Evolutionary conservation across 2,329 filamentous ascomycete genomes (phyloP), one percentile per base, ranked within the genome.

Genomic region (Lojkania enalia): DNA sequence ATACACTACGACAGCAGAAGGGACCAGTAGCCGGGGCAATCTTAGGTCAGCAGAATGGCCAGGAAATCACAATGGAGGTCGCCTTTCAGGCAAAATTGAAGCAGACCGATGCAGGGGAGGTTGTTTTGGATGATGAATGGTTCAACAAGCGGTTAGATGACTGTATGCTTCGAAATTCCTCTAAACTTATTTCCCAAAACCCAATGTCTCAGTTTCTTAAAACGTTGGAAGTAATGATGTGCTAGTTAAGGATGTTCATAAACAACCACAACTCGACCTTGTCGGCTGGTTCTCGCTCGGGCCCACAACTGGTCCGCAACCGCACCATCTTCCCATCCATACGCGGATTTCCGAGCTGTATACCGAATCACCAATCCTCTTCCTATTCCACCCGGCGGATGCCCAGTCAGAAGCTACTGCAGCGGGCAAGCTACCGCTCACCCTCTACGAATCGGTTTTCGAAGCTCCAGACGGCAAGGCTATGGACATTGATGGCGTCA

Each of bases 251-350:
- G 84, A 86, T 54, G 92, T 96, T 3, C 89, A 96, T 74, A 94
- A 91, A 69, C 81, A 82, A 40, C 89, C 90, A 5, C 78, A 84
- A 20, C 84, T 97, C 16, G 80, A 79, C 49, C 79, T 97, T 41
- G 90, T 97, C 38, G 94, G 91, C 60, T 96, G 90, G 89, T 96
- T 92, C 72, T 90, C 90, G 3, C 78, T 92, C 7, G 79, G 90
- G 39, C 81, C 88, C 30, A 73, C 82, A 11, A 77, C 80, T 29
- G 92, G 91, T 3, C 94, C 94, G 12, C 67, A 85, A 67, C 58
- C 76, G 55, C 62, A 81, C 64, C 73, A 86, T 63, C 77, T 95
- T 11, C 81, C 86, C 2, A 82, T 96, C 39, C 88, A 97, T 70
- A 80, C 78, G 50, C 87, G 91, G 62, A 82, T 96, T 45, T 81